Conservation (phyloP, 805 yeast genomes). For the Hanseniaspora occidentalis region DNA sequence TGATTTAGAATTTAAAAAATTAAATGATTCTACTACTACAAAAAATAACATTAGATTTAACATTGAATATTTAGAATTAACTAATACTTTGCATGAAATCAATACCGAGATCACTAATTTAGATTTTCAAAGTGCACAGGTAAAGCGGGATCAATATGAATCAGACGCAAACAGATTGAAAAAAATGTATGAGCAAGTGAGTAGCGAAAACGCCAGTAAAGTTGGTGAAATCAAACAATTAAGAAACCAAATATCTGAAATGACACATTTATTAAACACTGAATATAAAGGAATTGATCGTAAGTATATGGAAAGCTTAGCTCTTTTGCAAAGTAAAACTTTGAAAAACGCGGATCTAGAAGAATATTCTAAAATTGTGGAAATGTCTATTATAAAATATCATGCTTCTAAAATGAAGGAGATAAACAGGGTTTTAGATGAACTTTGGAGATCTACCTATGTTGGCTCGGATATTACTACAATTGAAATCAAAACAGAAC, state of each 20-base stretch:
- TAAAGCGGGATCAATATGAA: constrained; percentile 49
- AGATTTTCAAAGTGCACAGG: constrained; percentile 46
- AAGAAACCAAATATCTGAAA: constrained; percentile 46
- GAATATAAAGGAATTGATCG: constrained; percentile 62
- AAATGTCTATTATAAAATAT: constrained; percentile 84
- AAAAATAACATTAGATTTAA: constrained; percentile 33
- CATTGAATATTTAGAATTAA: constrained; percentile 33
- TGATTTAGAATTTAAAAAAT: constrained; percentile 26
- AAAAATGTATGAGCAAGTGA: constrained; percentile 38
- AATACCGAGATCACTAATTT: constrained; percentile 31
- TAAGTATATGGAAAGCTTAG: constrained; percentile 55
- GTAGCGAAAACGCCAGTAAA: constrained; percentile 59
- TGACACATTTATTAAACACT: constrained; percentile 46
- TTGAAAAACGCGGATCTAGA: constrained; percentile 71
- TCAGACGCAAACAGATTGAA: constrained; percentile 39
- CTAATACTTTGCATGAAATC: constrained; percentile 43
- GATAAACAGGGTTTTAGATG: constrained; percentile 77
- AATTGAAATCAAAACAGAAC: constrained; percentile 75
- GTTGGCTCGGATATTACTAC: constrained; percentile 93
- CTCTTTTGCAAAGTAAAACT: constrained; percentile 61
- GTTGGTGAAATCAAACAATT: constrained; percentile 80
- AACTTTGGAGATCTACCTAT: constrained; percentile 87
- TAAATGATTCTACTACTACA: constrained; percentile 46
- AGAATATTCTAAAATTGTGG: constrained; percentile 75
- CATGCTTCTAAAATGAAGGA: constrained; percentile 89